Base-by-base conservation (phyloP, 179 eudicot species). In the Silene vulgaris region DNA sequence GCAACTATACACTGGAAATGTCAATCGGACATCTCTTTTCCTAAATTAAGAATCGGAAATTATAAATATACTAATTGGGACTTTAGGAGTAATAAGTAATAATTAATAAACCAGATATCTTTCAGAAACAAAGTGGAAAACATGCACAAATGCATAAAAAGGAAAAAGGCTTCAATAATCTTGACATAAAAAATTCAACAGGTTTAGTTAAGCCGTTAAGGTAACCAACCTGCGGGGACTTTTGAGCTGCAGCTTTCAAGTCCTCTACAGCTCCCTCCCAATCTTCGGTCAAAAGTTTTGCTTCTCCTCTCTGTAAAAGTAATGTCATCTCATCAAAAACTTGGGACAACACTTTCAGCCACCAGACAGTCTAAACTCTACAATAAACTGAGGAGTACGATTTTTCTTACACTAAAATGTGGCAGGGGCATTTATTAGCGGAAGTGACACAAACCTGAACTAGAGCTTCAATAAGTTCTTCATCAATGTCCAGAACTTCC, bases 231-330 rank as follows among this genome's bases (percentile, higher is more conserved):
- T 91, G 96, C 40, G 97, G 97, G 62, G 97, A 93, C 76, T 91
- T 93, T 80, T 93, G 90, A 76, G 91, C 93, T 69, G 97, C 98
- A 70, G 84, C 74, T 86, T 90, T 94, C 61, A 94, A 75, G 83
- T 94, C 98, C 73, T 87, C 96, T 8, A 91, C 96, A 61, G 98
- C 98, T 76, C 98, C 98, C 80, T 94, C 97, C 93, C 93, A 94
- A 64, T 91, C 98, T 86, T 94, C 97, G 32, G 79, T 75, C 69
- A 94, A 80, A 75, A 91, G 89, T 79, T 94, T 94, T 28, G 97
- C 98, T 87, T 94, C 98, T 72, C 97, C 98, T 77, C 98, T 91
- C 98, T 91, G 86, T 6, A 78, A 82, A 74, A 23, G 61, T 78
- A 52, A 81, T 5, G 74, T 11, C 12, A 70, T 69, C 59, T 50